These are phyloP conservation scores for Acacia confusa DNA, from an alignment of 306 rosid species.

Conservation along the genomic window DNA sequence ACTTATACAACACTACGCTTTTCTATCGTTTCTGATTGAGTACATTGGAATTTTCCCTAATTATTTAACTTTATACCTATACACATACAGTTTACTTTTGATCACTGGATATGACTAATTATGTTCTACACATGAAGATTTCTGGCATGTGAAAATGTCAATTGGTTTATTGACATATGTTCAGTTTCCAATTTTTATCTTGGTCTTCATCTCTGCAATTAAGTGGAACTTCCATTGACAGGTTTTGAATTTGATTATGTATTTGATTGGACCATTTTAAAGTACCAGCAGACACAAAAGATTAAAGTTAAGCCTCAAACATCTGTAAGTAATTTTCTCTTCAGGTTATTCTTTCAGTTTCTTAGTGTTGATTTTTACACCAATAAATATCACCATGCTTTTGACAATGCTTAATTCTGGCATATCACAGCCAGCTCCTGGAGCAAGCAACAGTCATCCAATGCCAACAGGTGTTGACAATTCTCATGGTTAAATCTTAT, in stretches of 20 bases:
- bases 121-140: not conserved
- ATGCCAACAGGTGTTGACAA: constrained; percentile 51
- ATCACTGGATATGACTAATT: not conserved
- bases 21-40: not conserved
- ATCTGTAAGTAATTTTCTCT: constrained; percentile 59
- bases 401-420: constrained; percentile 36
- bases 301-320: constrained; percentile 53
- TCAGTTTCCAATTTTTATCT: not conserved
- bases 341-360: not conserved
- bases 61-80: constrained; percentile 4
- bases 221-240: constrained; percentile 36
- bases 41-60: not conserved
- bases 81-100: not conserved
- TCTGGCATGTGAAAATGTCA: not conserved
- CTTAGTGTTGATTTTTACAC: constrained; percentile 9
- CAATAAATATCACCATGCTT: constrained; percentile 20
- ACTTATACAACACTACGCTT: not conserved
- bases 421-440: constrained; percentile 65
- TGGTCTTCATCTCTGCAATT: constrained; percentile 9
- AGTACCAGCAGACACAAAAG: constrained; percentile 91
- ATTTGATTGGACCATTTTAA: constrained; percentile 94
- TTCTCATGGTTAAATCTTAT: constrained; percentile 64
- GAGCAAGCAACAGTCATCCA: constrained; percentile 58
- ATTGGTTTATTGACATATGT: not conserved
- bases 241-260: constrained; percentile 83